Conservation (phyloP, 805 yeast genomes). For the Tetrapisispora nanseiensis region DNA sequence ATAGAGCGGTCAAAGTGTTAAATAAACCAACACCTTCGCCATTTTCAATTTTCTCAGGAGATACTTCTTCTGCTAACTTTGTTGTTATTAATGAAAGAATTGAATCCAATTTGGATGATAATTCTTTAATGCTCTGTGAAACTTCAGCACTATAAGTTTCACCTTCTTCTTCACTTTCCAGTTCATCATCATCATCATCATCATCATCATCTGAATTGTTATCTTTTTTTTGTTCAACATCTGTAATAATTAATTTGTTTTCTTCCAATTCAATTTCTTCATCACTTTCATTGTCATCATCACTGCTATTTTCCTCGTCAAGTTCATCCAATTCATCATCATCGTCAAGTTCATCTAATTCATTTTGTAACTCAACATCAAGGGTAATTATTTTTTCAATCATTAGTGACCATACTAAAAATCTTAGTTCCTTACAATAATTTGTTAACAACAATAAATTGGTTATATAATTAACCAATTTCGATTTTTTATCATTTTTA, state of each 20-base stretch:
- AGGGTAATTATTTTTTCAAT: conserved; percentile 73
- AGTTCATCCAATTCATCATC: conserved; percentile 50
- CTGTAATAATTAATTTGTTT: conserved; percentile 27
- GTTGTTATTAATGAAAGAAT: conserved; percentile 50
- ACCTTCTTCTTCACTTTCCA: conserved; percentile 31
- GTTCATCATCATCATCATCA: conserved; percentile 25
- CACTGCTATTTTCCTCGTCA: conserved; percentile 32
- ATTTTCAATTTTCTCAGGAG: conserved; percentile 40
- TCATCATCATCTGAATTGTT: conserved; percentile 24
- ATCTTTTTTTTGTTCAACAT: conserved; percentile 25
- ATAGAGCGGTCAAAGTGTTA: conserved; percentile 64
- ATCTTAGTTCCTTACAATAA: conserved; percentile 70
- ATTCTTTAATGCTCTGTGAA: conserved; percentile 38
- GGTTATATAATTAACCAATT: conserved; percentile 50
- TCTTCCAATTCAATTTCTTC: conserved; percentile 30
- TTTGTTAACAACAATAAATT: conserved; percentile 51
- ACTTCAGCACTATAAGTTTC: conserved; percentile 40
- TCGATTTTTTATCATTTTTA: conserved; percentile 49
- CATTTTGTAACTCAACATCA: conserved; percentile 88
- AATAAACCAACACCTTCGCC: conserved; percentile 63
- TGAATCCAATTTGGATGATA: conserved; percentile 63
- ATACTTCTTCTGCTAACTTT: conserved; percentile 40
- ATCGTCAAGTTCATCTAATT: conserved; percentile 75
- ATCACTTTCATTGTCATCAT: conserved; percentile 26
- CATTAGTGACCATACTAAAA: conserved; percentile 68